Evolutionary conservation across 306 rosid species (phyloP).

Genomic region (Dryas octopetala): DNA sequence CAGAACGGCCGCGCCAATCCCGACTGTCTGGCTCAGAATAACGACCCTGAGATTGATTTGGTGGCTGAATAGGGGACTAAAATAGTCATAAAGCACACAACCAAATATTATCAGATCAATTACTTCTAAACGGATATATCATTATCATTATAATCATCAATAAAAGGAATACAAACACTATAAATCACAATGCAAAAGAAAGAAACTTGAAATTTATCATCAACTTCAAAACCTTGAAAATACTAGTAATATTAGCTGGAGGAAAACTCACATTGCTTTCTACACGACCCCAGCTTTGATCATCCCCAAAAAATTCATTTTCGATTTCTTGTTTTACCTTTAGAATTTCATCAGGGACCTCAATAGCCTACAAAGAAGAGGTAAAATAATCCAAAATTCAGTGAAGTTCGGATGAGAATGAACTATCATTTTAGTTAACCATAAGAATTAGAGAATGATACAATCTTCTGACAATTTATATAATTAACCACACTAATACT

Average conservation of each 20-base stretch:
- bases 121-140: not conserved
- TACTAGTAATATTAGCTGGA: slow-evolving; percentile 1
- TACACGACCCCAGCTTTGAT: slow-evolving; percentile 71
- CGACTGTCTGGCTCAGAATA: slow-evolving; percentile 86
- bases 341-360: slow-evolving; percentile 63
- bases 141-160: not conserved
- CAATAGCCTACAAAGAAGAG: slow-evolving; percentile 51
- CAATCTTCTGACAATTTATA: not conserved
- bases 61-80: slow-evolving; percentile 44
- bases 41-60: slow-evolving; percentile 54
- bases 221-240: not conserved
- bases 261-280: slow-evolving; percentile 67
- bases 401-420: not conserved
- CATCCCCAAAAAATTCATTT: slow-evolving; percentile 79
- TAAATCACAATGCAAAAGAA: not conserved
- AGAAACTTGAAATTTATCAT: not conserved
- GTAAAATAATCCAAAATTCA: not conserved
- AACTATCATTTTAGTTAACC: not conserved
- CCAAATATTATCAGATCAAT: not conserved
- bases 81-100: not conserved
- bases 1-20: slow-evolving; percentile 94
- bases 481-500: not conserved
- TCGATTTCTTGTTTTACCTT: slow-evolving; percentile 75
- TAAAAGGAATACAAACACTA: not conserved
- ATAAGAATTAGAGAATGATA: not conserved